Evolutionary conservation across 805 yeast genomes (phyloP).

Genomic region (Aciculoconidium aculeatum): DNA sequence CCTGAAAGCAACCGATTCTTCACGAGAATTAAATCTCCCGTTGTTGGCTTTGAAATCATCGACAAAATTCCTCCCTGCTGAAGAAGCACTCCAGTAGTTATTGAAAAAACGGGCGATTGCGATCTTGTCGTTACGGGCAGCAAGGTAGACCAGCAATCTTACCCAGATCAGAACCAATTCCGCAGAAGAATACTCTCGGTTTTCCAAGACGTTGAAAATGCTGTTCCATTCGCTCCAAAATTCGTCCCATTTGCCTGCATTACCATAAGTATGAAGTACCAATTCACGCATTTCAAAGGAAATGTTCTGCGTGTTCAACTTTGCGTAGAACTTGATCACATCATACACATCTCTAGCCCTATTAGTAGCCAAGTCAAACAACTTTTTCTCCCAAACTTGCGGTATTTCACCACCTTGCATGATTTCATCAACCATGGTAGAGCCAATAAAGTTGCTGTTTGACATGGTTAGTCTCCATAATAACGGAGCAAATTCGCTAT

Average conservation of each 20-base stretch:
- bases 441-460: slow-evolving; percentile 14
- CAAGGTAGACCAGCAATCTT: slow-evolving; percentile 27
- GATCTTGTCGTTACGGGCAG: slow-evolving; percentile 18
- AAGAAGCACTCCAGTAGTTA: slow-evolving; percentile 23
- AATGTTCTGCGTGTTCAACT: slow-evolving; percentile 5
- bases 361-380: slow-evolving; percentile 17
- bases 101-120: slow-evolving; percentile 24
- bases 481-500: slow-evolving; percentile 27
- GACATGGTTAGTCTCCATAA: slow-evolving; percentile 27
- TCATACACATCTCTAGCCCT: slow-evolving; percentile 25
- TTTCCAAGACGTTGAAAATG: slow-evolving; percentile 6
- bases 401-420: slow-evolving; percentile 12
- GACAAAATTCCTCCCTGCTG: slow-evolving; percentile 20
- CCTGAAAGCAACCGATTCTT: slow-evolving; percentile 19
- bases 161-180: slow-evolving; percentile 20
- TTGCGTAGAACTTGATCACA: slow-evolving; percentile 18
- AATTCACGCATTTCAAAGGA: slow-evolving; percentile 25
- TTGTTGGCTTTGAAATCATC: slow-evolving; percentile 14
- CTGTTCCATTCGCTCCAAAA: slow-evolving; percentile 38
- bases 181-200: slow-evolving; percentile 2
- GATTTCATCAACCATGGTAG: slow-evolving; percentile 19
- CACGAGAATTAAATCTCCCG: slow-evolving; percentile 13
- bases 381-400: neutral
- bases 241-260: slow-evolving; percentile 29
- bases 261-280: slow-evolving; percentile 32